Evolutionary conservation across 805 yeast genomes (phyloP).

Genomic region (Torulaspora gathmanii): DNA sequence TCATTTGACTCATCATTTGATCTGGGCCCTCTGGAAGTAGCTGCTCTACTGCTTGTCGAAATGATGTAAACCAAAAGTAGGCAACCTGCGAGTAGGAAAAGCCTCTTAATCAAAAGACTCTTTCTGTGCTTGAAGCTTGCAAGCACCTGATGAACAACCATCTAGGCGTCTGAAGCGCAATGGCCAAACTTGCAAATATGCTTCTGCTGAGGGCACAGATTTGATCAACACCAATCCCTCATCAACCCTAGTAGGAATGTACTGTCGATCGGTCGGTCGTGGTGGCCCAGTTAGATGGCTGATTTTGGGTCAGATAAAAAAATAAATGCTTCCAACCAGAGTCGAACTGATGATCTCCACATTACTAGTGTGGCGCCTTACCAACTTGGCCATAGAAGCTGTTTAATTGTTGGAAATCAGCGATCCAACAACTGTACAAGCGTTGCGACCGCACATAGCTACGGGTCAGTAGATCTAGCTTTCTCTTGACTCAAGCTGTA

Average conservation of each 20-base stretch:
- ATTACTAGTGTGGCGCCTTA: constrained; percentile 88
- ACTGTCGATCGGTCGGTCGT: not conserved
- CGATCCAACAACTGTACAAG: too few relatives aligned
- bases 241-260: not conserved
- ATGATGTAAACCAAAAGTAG: constrained; percentile 1
- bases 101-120: not conserved
- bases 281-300: too few relatives aligned
- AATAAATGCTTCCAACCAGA: constrained; percentile 58
- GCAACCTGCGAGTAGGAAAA: not conserved
- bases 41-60: not conserved
- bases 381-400: constrained; percentile 64
- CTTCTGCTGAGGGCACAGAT: too few relatives aligned
- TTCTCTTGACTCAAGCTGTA: too few relatives aligned
- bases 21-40: not conserved
- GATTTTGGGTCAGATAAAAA: too few relatives aligned
- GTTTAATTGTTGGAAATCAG: not conserved
- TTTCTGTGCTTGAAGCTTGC: not conserved
- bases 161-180: not conserved
- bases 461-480: too few relatives aligned
- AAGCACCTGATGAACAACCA: constrained; percentile 1
- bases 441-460: too few relatives aligned
- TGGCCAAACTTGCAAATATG: too few relatives aligned
- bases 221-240: not conserved
- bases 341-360: constrained; percentile 80
- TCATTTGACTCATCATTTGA: not conserved